These are phyloP conservation scores for Fusarium papillatum DNA, from an alignment of 2,329 filamentous ascomycete genomes.

Conservation along the genomic window DNA sequence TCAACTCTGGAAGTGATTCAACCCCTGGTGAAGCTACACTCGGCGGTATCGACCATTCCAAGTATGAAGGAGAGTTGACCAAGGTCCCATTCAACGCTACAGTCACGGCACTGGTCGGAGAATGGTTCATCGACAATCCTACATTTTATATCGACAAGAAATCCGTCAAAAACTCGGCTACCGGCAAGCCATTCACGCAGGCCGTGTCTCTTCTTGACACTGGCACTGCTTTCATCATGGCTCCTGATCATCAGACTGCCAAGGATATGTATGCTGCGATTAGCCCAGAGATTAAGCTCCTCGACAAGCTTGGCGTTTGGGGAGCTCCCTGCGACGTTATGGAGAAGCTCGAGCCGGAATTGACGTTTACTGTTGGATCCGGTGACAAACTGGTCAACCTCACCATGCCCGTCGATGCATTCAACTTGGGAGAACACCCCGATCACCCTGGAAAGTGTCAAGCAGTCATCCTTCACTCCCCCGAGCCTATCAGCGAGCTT, in stretches of 20 bases:
- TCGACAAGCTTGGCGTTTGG: background rate
- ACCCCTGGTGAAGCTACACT: background rate
- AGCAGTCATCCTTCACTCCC: slow-evolving; percentile 47
- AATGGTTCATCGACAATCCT: background rate
- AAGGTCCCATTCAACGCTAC: background rate
- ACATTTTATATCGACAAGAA: background rate
- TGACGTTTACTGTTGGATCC: background rate
- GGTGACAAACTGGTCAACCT: background rate
- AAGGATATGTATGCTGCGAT: background rate
- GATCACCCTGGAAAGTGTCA: slow-evolving; percentile 44
- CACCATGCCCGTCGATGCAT: background rate
- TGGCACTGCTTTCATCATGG: background rate
- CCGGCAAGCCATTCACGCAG: background rate
- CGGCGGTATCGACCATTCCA: background rate
- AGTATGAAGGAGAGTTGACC: background rate
- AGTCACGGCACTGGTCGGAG: background rate
- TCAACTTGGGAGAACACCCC: background rate
- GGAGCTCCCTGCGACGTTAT: background rate
- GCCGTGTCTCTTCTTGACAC: background rate
- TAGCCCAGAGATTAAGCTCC: background rate
- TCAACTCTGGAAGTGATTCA: background rate
- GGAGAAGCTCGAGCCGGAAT: background rate
- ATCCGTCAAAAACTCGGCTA: background rate
- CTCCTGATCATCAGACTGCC: background rate
- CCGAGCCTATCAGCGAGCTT: slow-evolving; percentile 15